Evolutionary conservation across 2,329 filamentous ascomycete species (phyloP).

Genomic region (Trichocomaceae sp.): DNA sequence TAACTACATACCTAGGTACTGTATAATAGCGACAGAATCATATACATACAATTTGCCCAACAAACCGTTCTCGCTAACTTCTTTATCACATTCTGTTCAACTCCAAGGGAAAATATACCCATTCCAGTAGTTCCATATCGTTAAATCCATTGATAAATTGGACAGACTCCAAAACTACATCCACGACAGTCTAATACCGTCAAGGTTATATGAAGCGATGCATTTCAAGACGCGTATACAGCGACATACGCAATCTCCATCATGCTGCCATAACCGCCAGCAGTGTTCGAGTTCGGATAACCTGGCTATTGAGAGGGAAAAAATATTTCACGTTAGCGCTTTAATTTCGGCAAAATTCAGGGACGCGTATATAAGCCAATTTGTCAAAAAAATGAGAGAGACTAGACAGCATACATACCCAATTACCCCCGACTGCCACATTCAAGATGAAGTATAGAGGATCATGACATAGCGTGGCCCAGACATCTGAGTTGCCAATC

Average conservation of each 20-base stretch:
- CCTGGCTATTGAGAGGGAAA: conserved; percentile 2
- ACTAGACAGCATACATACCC: conserved; percentile 2
- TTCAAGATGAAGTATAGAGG: conserved; percentile 13
- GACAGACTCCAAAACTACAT: too few species aligned
- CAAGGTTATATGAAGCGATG: too few species aligned
- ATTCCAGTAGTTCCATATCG: too few species aligned
- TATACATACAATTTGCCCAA: too few species aligned
- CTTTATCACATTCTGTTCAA: too few species aligned
- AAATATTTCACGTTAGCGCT: not conserved
- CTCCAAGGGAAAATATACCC: too few species aligned
- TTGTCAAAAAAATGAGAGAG: not conserved
- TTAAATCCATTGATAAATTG: too few species aligned
- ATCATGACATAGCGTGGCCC: conserved; percentile 10
- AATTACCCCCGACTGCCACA: conserved; percentile 11
- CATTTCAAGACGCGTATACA: conserved; percentile 6
- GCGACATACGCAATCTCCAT: conserved; percentile 11
- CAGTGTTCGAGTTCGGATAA: conserved; percentile 3
- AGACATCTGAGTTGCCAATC: conserved; percentile 5
- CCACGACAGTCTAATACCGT: too few species aligned
- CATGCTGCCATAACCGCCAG: conserved; percentile 10
- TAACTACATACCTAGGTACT: too few species aligned
- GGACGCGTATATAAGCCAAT: not conserved
- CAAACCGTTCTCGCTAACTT: too few species aligned
- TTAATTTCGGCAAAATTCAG: not conserved
- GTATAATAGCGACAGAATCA: too few species aligned